Evolutionary conservation across 768 basidiomycete species (phyloP), one percentile per base, ranked within the genome.

Genomic region (Pleurotus eryngii): DNA sequence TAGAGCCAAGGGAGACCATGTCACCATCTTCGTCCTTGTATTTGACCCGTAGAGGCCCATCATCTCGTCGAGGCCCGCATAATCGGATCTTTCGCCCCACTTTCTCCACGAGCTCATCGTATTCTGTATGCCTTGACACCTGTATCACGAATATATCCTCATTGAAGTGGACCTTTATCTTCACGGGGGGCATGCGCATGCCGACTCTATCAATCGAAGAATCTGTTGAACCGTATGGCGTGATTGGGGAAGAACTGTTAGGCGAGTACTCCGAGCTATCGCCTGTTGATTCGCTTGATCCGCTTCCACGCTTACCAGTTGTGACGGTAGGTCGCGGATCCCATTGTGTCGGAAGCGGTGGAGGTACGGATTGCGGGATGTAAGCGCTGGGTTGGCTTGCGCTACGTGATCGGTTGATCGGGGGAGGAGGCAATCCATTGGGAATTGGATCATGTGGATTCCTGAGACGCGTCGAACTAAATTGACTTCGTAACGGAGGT

Each of bases 121-220:
- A 95, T 68, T 90, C 85, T 35, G 91, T 92, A 60, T 77, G 72
- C 60, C 87, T 81, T 43, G 90, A 82, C 22, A 96, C 92, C 71
- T 93, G 90, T 57, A 98, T 91, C 60, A 96, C 89, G 67, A 98
- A 98, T 46, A 97, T 90, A 68, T 97, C 95, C 64, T 95, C 91
- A 65, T 92, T 86, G 76, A 90, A 98, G 70, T 92, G 90, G 54
- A 98, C 93, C 73, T 96, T 96, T 67, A 98, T 86, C 68, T 95
- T 92, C 43, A 98, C 87, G 9, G 87, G 81, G 4, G 76, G 71
- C n/a, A 27, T 20, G 68, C 80, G 83, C 61, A 82, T 77, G 63
- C 76, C 74, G 43, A 83, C 72, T 46, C 81, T 84, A 42, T 78
- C 79, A 50, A 92, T 70, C 7, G 89, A 92, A 24, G 88, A 89